Percentiles rank a stretch among this genome's conserved stretches.
Conservation (phyloP, 2,329 filamentous ascomycete species). For the Cladophialophora bantiana region DNA sequence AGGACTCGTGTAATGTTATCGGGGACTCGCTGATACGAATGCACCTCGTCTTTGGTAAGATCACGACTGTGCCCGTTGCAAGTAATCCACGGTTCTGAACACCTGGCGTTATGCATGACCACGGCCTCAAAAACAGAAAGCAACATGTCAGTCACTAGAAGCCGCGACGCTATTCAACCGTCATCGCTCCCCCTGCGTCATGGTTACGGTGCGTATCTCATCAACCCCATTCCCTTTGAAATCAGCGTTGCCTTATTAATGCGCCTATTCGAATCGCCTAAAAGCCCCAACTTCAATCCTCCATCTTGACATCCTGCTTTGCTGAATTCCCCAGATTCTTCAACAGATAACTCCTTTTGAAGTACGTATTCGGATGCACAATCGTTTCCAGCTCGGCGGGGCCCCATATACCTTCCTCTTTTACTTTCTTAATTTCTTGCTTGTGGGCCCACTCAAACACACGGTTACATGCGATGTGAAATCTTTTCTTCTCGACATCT, state of each 20-base stretch:
- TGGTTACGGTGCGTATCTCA: neutral
- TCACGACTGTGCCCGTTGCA: too few species aligned
- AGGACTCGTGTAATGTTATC: too few species aligned
- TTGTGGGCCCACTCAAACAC: conserved; percentile 92
- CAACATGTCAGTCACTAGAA: neutral
- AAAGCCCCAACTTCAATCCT: conserved; percentile 27
- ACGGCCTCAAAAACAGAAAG: neutral
- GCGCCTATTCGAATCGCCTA: neutral
- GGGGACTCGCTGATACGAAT: too few species aligned
- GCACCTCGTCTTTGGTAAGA: too few species aligned
- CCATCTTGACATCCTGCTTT: conserved; percentile 64
- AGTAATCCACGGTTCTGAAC: too few species aligned
- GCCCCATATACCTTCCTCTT: conserved; percentile 75
- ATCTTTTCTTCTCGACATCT: conserved; percentile 87
- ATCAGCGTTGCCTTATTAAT: too few species aligned
- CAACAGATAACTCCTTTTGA: conserved; percentile 89
- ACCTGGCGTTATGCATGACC: too few species aligned
- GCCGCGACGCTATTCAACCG: neutral
- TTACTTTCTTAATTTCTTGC: conserved; percentile 75
- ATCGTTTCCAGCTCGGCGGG: conserved; percentile 88
- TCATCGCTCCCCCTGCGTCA: neutral
- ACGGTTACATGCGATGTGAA: conserved; percentile 93
- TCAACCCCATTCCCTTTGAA: neutral
- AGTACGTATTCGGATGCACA: conserved; percentile 96
- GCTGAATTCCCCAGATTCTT: conserved; percentile 73